Percentiles rank a stretch among this genome's conserved stretches.
Evolutionary conservation across 495 filamentous ascomycete genomes (phyloP).

Genomic region (Daldinia decipiens): DNA sequence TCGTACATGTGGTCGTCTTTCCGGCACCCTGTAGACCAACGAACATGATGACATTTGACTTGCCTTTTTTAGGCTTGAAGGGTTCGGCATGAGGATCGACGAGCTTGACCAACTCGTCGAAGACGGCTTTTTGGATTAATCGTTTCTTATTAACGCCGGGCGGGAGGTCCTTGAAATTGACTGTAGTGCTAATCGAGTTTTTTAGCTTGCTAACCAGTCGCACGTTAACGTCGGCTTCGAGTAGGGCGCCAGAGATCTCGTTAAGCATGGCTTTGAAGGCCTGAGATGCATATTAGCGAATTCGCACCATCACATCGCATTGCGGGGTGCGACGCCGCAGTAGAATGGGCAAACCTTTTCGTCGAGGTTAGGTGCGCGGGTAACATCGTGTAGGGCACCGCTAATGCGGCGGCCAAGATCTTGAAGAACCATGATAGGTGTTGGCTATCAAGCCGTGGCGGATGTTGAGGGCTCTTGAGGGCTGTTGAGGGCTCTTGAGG

Average conservation of each 20-base stretch:
- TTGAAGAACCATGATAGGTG: conserved; percentile 88
- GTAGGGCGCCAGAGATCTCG: conserved; percentile 91
- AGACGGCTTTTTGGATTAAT: conserved; percentile 96
- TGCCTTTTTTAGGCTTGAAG: conserved; percentile 97
- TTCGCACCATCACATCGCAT: conserved; percentile 12
- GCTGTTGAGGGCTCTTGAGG: too few relatives aligned
- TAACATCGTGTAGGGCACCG: conserved; percentile 92
- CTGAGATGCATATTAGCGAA: conserved; percentile 56
- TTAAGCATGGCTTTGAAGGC: conserved; percentile 98
- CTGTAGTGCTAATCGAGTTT: conserved; percentile 87
- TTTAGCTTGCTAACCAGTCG: conserved; percentile 91
- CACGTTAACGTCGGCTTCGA: conserved; percentile 96
- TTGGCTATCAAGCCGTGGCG: conserved; percentile 28
- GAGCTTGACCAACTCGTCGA: conserved; percentile 93
- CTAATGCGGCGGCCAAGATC: conserved; percentile 99
- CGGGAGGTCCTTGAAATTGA: conserved; percentile 92
- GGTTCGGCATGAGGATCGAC: conserved; percentile 96
- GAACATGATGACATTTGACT: conserved; percentile 98
- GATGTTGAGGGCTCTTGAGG: neutral
- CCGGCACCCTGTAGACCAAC: conserved; percentile 96
- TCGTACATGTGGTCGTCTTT: conserved; percentile 98
- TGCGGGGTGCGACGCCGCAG: conserved; percentile 8
- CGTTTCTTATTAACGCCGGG: conserved; percentile 96
- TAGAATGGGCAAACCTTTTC: conserved; percentile 76
- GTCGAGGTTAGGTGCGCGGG: conserved; percentile 88